phyloP scores from a whole-genome alignment of 2,329 filamentous ascomycete species.

The Ophiocordyceps robertsii region DNA sequence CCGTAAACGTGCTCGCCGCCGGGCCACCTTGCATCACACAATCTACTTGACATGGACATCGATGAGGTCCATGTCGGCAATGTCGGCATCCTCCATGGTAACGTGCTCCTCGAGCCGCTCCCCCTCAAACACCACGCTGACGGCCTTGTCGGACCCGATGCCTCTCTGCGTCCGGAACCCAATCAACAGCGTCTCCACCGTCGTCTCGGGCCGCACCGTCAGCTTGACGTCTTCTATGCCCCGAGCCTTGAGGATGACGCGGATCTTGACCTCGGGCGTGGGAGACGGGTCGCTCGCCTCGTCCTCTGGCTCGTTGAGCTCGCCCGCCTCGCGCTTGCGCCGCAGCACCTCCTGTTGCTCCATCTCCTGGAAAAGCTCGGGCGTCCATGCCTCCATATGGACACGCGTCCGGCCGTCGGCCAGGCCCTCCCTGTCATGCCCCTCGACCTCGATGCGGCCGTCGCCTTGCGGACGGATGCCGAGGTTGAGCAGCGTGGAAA shows the following conservation, averaged over 20 bases:
- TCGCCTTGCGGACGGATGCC: conserved; percentile 36
- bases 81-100: conserved; percentile 52
- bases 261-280: conserved; percentile 24
- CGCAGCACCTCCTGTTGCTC: conserved; percentile 34
- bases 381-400: conserved; percentile 67
- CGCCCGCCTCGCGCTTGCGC: conserved; percentile 27
- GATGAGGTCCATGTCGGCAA: conserved; percentile 61
- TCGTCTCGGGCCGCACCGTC: conserved; percentile 39
- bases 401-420: conserved; percentile 41
- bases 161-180: conserved; percentile 44
- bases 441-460: conserved; percentile 27
- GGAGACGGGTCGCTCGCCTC: conserved; percentile 10
- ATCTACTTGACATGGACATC: conserved; percentile 48
- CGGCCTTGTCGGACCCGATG: conserved; percentile 34
- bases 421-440: conserved; percentile 27
- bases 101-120: conserved; percentile 49
- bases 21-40: no score
- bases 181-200: conserved; percentile 46
- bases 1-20: no score
- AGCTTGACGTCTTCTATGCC: conserved; percentile 36
- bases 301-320: conserved; percentile 19
- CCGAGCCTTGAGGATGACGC: conserved; percentile 40
- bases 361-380: conserved; percentile 40
- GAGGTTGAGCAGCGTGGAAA: conserved; percentile 58
- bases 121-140: conserved; percentile 63